Evolutionary conservation across 805 yeast genomes (phyloP).

Genomic region (Ogataea nakhonphanomensis): DNA sequence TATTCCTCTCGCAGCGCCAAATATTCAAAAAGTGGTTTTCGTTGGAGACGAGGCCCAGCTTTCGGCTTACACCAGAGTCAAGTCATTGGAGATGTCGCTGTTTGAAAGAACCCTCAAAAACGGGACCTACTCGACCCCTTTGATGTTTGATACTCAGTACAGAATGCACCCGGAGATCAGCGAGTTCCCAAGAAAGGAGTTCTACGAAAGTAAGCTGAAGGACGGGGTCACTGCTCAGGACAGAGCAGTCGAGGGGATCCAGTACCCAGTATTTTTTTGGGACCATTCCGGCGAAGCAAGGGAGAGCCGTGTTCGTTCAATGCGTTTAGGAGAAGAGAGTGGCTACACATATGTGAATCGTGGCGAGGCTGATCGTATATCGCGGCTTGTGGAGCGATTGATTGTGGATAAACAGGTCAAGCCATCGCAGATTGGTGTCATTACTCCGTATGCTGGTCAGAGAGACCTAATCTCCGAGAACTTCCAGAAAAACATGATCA

Average conservation of each 20-base stretch:
- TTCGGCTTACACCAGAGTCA: conserved; percentile 67
- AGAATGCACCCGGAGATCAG: conserved; percentile 97
- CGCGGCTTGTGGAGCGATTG: conserved; percentile 46
- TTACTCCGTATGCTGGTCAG: conserved; percentile 77
- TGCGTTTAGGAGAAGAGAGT: conserved; percentile 34
- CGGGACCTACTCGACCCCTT: conserved; percentile 57
- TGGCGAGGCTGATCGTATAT: conserved; percentile 49
- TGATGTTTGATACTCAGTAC: conserved; percentile 77
- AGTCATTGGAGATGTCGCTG: conserved; percentile 60
- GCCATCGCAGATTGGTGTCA: conserved; percentile 54
- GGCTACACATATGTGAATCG: conserved; percentile 59
- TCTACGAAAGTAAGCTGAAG: conserved; percentile 64
- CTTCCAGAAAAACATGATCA: conserved; percentile 46
- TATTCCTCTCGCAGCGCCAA: conserved; percentile 67
- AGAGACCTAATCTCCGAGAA: conserved; percentile 55
- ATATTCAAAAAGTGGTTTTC: conserved; percentile 62
- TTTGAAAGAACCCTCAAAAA: conserved; percentile 64
- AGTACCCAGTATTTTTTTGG: conserved; percentile 58
- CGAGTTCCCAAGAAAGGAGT: conserved; percentile 74
- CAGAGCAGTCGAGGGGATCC: conserved; percentile 44
- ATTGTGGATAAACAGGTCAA: conserved; percentile 52
- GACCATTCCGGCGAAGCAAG: conserved; percentile 46
- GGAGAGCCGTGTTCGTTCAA: conserved; percentile 47
- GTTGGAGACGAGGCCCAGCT: conserved; percentile 79
- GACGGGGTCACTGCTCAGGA: conserved; percentile 64